Percentiles rank a stretch among this genome's conserved stretches.
These are phyloP conservation scores for Phytophthora fragariaefolia DNA, from an alignment of 352 stramenopile species.

Conservation along the genomic window DNA sequence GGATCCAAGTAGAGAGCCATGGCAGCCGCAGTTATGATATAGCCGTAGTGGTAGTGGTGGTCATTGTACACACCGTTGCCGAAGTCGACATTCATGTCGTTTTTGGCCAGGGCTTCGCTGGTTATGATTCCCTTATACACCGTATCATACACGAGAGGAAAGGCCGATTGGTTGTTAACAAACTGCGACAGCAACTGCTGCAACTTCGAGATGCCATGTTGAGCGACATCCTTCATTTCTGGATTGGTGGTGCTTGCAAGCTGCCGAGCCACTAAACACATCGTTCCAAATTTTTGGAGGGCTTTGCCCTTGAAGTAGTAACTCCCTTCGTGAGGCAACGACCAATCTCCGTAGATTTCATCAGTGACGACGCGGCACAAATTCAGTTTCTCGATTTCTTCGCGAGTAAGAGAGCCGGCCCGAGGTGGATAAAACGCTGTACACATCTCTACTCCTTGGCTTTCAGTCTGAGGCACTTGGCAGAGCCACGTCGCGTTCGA, in stretches of 20 bases:
- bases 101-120: slow-evolving; percentile 55
- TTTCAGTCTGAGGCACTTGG: slow-evolving; percentile 45
- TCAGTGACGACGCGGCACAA: slow-evolving; percentile 55
- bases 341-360: slow-evolving; percentile 78
- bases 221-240: slow-evolving; percentile 50
- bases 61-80: slow-evolving; percentile 79
- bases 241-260: slow-evolving; percentile 65
- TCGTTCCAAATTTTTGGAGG: slow-evolving; percentile 79
- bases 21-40: slow-evolving; percentile 58
- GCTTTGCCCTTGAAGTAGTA: slow-evolving; percentile 90
- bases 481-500: slow-evolving; percentile 56
- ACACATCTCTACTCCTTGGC: slow-evolving; percentile 50
- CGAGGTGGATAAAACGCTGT: slow-evolving; percentile 59
- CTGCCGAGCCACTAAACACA: slow-evolving; percentile 75
- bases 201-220: slow-evolving; percentile 56
- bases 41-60: slow-evolving; percentile 82
- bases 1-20: slow-evolving; percentile 56
- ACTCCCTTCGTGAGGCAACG: slow-evolving; percentile 64
- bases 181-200: slow-evolving; percentile 55
- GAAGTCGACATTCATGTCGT: slow-evolving; percentile 79
- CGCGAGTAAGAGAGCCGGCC: slow-evolving; percentile 32
- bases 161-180: slow-evolving; percentile 50
- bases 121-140: slow-evolving; percentile 75
- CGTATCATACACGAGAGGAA: slow-evolving; percentile 71
- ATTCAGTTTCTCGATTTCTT: slow-evolving; percentile 43